phyloP scores from a whole-genome alignment of 306 rosid species.

The Ormosia semicastrata region DNA sequence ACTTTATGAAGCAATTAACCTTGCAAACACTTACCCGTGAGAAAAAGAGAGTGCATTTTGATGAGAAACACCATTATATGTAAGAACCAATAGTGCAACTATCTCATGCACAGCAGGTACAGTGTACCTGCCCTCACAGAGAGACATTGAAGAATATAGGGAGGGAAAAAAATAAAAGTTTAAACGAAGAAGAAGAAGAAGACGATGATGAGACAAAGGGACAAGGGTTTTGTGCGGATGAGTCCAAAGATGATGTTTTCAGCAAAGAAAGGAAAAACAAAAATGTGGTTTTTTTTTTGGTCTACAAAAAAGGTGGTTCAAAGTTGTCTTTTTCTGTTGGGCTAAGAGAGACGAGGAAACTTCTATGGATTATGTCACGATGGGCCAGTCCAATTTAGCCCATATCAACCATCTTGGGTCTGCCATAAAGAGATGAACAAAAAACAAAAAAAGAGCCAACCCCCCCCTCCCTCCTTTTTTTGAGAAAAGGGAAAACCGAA shows the following conservation, averaged over 20 bases:
- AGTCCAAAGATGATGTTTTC: neutral
- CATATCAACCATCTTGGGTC: neutral
- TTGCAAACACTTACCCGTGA: neutral
- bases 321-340: no score
- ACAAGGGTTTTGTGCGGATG: neutral
- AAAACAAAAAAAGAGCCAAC: no score
- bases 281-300: no score
- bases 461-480: no score
- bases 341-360: neutral
- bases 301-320: no score
- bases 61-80: neutral
- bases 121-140: neutral
- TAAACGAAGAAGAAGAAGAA: neutral
- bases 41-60: slow-evolving; percentile 7
- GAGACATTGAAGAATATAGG: neutral
- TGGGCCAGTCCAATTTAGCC: neutral
- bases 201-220: neutral
- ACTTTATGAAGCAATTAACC: neutral
- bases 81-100: neutral
- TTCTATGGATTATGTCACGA: neutral
- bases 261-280: no score
- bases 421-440: no score
- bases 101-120: neutral
- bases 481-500: no score
- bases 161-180: no score